Base-by-base conservation (phyloP, 306 rosid genomes). In the Begonia loranthoides region DNA sequence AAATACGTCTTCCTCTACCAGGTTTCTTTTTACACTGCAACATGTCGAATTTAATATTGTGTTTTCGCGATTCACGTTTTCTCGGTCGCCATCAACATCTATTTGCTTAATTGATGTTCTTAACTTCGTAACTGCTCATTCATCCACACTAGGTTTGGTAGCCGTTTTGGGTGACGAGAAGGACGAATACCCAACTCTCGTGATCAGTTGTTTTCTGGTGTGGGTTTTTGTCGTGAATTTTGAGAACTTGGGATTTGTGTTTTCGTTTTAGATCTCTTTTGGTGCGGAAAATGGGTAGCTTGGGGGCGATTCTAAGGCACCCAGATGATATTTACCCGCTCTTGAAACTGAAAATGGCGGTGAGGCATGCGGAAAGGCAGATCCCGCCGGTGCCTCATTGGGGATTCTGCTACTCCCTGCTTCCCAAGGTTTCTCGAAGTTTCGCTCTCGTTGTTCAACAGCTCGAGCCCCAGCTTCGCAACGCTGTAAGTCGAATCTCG, bases 371-470 rank as follows among this genome's bases (percentile, higher is more conserved):
- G 21, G 96, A 76, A 73, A 87, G 78, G 76, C 96, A 83, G 84
- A 83, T 87, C 77, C 96, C 96, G 47, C 36, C 69, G 0, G 79
- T 77, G 65, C 90, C 96, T 9, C 96, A 87, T 60, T 83, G 96
- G 96, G 79, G 58, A 2, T 87, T 87, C 71, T 77, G 94, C 58
- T 78, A 87, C 17, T 49, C 76, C 15, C 83, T 83, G 94, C 94
- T 87, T 15, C 90, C 73, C 51, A 87, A 87, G 67, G 96, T 87
- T 65, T 87, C 96, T 61, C 66, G 96, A 15, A 83, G 96, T 36
- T 87, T 87, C 58, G 79, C 69, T 11, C 76, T 87, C 49, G 94
- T 87, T 61, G 83, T 87, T 66, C 96, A 83, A 55, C 96, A 87
- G 68, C 94, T 87, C 49, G 76, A 49, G 0, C 3, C 79, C 14